phyloP scores from a whole-genome alignment of 805 yeast species.

The Metschnikowia noctiluminum region DNA sequence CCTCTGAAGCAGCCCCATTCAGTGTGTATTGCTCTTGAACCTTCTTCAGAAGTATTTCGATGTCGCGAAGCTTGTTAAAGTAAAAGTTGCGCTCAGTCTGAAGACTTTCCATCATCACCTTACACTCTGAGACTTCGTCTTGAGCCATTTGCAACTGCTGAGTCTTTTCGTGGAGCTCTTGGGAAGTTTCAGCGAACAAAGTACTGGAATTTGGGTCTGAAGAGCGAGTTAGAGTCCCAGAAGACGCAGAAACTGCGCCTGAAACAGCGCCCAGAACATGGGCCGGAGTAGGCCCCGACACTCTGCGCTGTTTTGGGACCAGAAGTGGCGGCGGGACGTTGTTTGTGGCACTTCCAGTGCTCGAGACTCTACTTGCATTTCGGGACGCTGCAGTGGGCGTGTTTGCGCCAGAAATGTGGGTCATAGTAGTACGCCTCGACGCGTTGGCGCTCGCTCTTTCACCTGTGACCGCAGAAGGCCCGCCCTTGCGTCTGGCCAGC shows the following conservation, averaged over 20 bases:
- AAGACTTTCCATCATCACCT: slow-evolving; percentile 58
- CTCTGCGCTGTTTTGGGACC: slow-evolving; percentile 19
- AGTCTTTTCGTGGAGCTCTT: slow-evolving; percentile 47
- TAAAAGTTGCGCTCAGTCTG: slow-evolving; percentile 88
- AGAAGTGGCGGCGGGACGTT: slow-evolving; percentile 4
- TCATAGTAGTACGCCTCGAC: slow-evolving; percentile 12
- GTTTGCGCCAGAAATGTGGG: slow-evolving; percentile 3
- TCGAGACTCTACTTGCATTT: slow-evolving; percentile 1
- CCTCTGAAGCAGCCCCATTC: slow-evolving; percentile 39
- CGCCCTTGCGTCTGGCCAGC: slow-evolving; percentile 23
- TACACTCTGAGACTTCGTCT: slow-evolving; percentile 56
- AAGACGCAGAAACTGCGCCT: neutral
- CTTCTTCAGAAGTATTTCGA: slow-evolving; percentile 75
- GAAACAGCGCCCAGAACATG: neutral
- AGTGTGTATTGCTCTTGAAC: slow-evolving; percentile 23
- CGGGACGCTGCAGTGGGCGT: slow-evolving; percentile 3
- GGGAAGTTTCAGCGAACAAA: slow-evolving; percentile 8
- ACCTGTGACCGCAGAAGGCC: neutral
- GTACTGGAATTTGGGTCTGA: neutral
- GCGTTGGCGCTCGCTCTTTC: slow-evolving; percentile 9
- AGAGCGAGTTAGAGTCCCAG: neutral
- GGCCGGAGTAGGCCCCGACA: neutral
- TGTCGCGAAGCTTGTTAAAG: slow-evolving; percentile 82
- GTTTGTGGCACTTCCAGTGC: slow-evolving; percentile 4
- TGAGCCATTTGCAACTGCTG: slow-evolving; percentile 35